Percentiles rank a stretch among this genome's conserved stretches.
phyloP scores from a whole-genome alignment of 257 asterid genomes.

The Petunia secreta region DNA sequence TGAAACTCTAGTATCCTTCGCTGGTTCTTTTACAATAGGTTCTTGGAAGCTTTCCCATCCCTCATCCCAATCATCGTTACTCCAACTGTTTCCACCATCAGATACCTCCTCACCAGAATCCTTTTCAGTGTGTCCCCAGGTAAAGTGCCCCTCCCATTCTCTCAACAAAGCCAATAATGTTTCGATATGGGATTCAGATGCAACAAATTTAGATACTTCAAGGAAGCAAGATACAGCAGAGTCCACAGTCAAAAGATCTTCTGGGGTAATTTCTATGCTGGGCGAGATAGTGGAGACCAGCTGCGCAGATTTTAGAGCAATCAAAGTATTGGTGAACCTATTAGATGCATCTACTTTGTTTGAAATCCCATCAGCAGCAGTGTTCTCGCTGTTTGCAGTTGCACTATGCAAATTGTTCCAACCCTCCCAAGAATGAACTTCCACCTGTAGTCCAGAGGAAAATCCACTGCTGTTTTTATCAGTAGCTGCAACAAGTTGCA shows the following conservation, averaged over 20 bases:
- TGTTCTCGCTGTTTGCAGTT: constrained; percentile 35
- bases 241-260: constrained; percentile 64
- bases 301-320: constrained; percentile 88
- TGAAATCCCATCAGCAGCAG: constrained; percentile 40
- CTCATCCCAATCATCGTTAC: constrained; percentile 92
- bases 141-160: constrained; percentile 87
- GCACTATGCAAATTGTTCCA: constrained; percentile 62
- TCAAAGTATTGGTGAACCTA: constrained; percentile 65
- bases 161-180: constrained; percentile 64
- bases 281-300: constrained; percentile 71
- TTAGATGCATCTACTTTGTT: constrained; percentile 46
- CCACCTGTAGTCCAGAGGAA: constrained; percentile 40
- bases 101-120: constrained; percentile 51
- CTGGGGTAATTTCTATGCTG: constrained; percentile 61
- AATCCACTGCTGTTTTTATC: constrained; percentile 45
- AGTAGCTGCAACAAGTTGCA: constrained; percentile 76
- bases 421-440: constrained; percentile 87
- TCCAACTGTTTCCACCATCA: constrained; percentile 61
- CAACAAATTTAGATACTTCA: constrained; percentile 59
- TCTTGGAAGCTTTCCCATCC: constrained; percentile 99
- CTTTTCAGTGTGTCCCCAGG: constrained; percentile 33
- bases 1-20: constrained; percentile 35
- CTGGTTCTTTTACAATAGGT: constrained; percentile 52
- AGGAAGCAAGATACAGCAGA: constrained; percentile 82
- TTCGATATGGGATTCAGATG: constrained; percentile 50